Evolutionary conservation across 805 yeast species (phyloP).

Genomic region (Ogataea nitratoaversa): DNA sequence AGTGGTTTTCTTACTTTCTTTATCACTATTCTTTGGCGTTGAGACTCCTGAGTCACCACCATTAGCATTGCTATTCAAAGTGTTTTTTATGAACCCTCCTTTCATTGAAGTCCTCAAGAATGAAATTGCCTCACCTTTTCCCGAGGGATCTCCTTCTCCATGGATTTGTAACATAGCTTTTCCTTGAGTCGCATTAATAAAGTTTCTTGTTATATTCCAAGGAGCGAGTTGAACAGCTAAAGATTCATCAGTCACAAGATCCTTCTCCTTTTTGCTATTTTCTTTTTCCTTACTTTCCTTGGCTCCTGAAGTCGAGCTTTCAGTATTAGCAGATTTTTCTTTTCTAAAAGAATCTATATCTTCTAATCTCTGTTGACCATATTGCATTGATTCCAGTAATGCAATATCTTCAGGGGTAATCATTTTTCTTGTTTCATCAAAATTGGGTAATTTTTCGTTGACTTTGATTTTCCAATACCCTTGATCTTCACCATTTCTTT

Average conservation of each 20-base stretch:
- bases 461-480: slow-evolving; percentile 89
- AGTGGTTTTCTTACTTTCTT: slow-evolving; percentile 34
- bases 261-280: slow-evolving; percentile 19
- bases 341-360: slow-evolving; percentile 61
- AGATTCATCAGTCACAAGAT: slow-evolving; percentile 47
- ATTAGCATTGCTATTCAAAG: slow-evolving; percentile 10
- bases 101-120: slow-evolving; percentile 90
- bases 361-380: slow-evolving; percentile 83
- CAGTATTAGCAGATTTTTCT: slow-evolving; percentile 31
- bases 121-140: slow-evolving; percentile 84
- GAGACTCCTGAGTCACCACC: slow-evolving; percentile 14
- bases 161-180: slow-evolving; percentile 94
- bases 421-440: slow-evolving; percentile 75
- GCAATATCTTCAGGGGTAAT: slow-evolving; percentile 89
- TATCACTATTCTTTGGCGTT: slow-evolving; percentile 19
- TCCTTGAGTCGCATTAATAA: slow-evolving; percentile 90
- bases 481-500: slow-evolving; percentile 88
- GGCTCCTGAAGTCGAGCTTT: slow-evolving; percentile 5
- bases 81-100: slow-evolving; percentile 63
- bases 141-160: slow-evolving; percentile 94
- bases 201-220: slow-evolving; percentile 91
- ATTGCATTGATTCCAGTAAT: slow-evolving; percentile 85
- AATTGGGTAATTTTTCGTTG: slow-evolving; percentile 64
- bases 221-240: slow-evolving; percentile 85
- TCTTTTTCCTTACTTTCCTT: slow-evolving; percentile 4